Evolutionary conservation across 2,329 filamentous ascomycete genomes (phyloP).

Genomic region (Geosmithia putterillii): DNA sequence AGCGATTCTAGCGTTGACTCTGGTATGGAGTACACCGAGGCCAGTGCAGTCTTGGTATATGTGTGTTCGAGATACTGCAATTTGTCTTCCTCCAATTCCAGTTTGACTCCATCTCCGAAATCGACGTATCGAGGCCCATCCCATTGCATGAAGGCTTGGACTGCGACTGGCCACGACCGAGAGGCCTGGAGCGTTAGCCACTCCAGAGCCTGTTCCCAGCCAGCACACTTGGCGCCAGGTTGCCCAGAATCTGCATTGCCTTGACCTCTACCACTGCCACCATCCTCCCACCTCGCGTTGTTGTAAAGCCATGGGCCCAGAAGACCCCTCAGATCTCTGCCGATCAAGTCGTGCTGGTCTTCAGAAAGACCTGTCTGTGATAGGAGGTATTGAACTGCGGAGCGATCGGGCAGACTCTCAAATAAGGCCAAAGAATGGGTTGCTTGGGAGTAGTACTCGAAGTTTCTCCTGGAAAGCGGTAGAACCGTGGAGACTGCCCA

Average conservation of each 20-base stretch:
- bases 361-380: conserved; percentile 35
- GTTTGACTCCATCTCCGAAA: conserved; percentile 44
- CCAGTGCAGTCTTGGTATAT: conserved; percentile 57
- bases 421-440: conserved; percentile 50
- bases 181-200: conserved; percentile 54
- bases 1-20: conserved; percentile 46
- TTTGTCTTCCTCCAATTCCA: conserved; percentile 47
- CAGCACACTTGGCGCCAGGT: conserved; percentile 25
- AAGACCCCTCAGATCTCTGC: conserved; percentile 54
- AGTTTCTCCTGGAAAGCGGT: conserved; percentile 55
- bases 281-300: conserved; percentile 40
- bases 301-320: conserved; percentile 65
- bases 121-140: conserved; percentile 61
- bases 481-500: conserved; percentile 61
- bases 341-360: conserved; percentile 28
- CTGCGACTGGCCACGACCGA: conserved; percentile 48
- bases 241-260: conserved; percentile 7
- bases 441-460: conserved; percentile 53
- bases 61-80: conserved; percentile 46
- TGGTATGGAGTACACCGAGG: conserved; percentile 54
- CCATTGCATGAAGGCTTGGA: conserved; percentile 57
- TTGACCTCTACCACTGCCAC: neutral
- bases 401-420: conserved; percentile 43
- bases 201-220: conserved; percentile 57
- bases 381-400: conserved; percentile 50